Evolutionary conservation across 1,284 basidiomycete species (phyloP), one percentile per base, ranked within the genome.

Genomic region (Puccinia sorghi): DNA sequence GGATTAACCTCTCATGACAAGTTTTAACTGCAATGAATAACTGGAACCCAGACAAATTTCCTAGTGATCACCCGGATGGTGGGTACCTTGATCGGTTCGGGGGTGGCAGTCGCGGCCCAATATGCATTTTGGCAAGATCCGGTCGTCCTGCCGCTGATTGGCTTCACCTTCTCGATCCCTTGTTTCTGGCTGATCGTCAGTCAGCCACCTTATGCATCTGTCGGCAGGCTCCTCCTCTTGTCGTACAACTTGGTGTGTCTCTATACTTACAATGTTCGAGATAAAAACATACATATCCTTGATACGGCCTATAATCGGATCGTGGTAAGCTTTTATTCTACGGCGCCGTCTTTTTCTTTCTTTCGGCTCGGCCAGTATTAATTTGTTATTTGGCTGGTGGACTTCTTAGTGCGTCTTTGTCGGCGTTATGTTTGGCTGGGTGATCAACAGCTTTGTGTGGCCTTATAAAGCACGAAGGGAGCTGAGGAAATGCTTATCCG

Each of bases 231-330:
- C 85, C 90, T 93, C n/a, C 87, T 97, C 39, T 86, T 95, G 69
- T 82, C 91, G 4, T 93, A 96, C 86, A 97, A 97, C 82, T 85
- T 97, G 80, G 95, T 93, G 0, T 95, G 93, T 82, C 87, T 96
- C 8, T 95, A 91, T 84, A 90, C 90, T 89, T 93, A 77, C 81
- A 83, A 83, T 82, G 84, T 77, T 25, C 64, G 75, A 5, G 64
- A 69, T 66, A 52, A 70, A 46, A 41, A 77, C 43, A 39, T 61
- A 15, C 52, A 70, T 41, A 77, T 77, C 20, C 43, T 77, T 12
- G 17, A 41, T n/a, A 77, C 56, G 25, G 75, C 75, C 9, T 77
- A 69, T 50, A 66, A 66, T 27, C 64, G 75, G 15, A 50, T 77
- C 15, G 41, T 61, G 11, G 75, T 77, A 57, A 57, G 66, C 61